phyloP scores from a whole-genome alignment of 2,329 filamentous ascomycete species.

The Colletotrichum horii region DNA sequence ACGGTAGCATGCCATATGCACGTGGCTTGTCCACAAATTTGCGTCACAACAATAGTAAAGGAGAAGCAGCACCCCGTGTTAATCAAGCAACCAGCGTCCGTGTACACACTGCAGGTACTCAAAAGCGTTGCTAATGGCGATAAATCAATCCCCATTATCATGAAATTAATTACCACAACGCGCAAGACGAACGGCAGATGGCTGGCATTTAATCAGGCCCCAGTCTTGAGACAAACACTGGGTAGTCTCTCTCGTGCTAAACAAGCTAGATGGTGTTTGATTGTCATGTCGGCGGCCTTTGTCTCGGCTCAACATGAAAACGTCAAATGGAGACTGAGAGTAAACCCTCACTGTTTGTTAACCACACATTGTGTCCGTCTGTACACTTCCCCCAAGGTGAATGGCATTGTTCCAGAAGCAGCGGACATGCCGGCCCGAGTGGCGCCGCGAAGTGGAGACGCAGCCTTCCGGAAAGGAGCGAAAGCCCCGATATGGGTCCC shows the following conservation, averaged over 20 bases:
- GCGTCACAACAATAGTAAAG: no score
- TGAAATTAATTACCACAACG: no score
- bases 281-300: neutral
- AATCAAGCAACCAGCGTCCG: no score
- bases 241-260: neutral
- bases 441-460: neutral
- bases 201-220: no score
- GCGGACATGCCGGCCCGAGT: neutral
- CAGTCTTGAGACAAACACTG: neutral
- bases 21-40: no score
- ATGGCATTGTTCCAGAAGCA: neutral
- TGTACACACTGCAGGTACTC: no score
- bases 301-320: neutral
- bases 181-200: no score
- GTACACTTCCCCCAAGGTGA: neutral
- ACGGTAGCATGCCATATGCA: no score
- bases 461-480: neutral
- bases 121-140: no score
- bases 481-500: neutral
- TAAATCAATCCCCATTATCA: no score
- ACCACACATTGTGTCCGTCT: neutral
- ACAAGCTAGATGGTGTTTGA: fast-evolving
- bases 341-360: fast-evolving
- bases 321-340: neutral
- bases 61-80: no score